phyloP scores from a whole-genome alignment of 148 eudicot genomes.

The Suaeda aralocaspica region DNA sequence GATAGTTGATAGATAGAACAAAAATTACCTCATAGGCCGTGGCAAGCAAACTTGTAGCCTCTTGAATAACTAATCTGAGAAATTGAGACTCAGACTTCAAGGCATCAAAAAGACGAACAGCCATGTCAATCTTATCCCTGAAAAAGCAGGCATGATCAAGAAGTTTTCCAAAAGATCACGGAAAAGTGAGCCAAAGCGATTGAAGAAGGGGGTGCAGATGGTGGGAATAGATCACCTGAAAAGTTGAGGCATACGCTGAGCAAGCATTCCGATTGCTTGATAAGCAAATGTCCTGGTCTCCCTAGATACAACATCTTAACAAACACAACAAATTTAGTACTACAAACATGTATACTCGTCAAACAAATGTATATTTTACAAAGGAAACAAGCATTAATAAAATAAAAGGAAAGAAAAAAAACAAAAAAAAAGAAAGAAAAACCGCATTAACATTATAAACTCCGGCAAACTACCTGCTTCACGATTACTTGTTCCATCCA shows the following conservation, averaged over 20 bases:
- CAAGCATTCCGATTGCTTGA: conserved; percentile 89
- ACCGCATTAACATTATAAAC: conserved; percentile 1
- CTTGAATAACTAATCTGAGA: conserved; percentile 77
- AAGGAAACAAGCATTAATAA: too few relatives aligned
- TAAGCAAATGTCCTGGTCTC: conserved; percentile 82
- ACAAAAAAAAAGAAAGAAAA: not conserved
- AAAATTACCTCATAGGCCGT: conserved; percentile 66
- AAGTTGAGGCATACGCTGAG: conserved; percentile 94
- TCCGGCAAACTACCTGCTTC: conserved; percentile 56
- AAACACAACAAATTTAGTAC: conserved; percentile 2
- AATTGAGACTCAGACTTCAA: conserved; percentile 67
- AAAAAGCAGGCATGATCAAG: conserved; percentile 11
- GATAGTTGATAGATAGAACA: not conserved
- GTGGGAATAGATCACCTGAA: conserved; percentile 48
- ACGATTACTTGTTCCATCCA: conserved; percentile 48
- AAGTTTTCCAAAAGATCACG: conserved; percentile 5
- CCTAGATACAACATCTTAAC: conserved; percentile 65
- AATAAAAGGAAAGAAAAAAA: too few relatives aligned
- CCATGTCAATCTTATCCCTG: conserved; percentile 89
- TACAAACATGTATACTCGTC: not conserved
- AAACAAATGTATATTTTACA: too few relatives aligned
- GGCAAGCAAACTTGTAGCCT: conserved; percentile 81
- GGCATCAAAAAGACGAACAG: conserved; percentile 79
- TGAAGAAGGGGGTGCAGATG: not conserved
- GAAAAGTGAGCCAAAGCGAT: not conserved